Base-by-base conservation (phyloP, 345 rosid genomes). In the Erucastrum elatum region DNA sequence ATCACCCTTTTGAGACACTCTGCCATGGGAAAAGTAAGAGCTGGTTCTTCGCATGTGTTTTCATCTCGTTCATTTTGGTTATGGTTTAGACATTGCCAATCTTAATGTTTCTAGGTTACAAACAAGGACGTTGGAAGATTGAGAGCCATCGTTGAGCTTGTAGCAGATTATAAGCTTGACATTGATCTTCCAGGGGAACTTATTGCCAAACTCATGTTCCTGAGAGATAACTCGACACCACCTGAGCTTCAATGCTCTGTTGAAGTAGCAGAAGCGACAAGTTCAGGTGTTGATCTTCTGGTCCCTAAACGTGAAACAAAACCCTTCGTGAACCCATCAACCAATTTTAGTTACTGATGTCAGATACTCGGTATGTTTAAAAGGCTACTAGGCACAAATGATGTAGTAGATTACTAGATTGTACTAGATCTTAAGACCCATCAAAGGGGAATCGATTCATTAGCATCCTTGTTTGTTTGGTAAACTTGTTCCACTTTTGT, bases 121-220 rank as follows among this genome's bases (percentile, higher is more conserved):
- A 58, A 21, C 33, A 55, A 35, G 2, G 34, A 21, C 34, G 65
- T 34, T 34, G 74, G 51, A 21, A 70, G 33, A 34, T 70, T 70
- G 17, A 70, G 33, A 71, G 65, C 65, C 21, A 21, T 71, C 2
- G 34, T 71, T 21, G 51, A 71, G 25, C 65, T 71, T 12, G 75
- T 58, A 64, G 75, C 49, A 21, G 75, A 58, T 31, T 74, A 64
- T 21, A 51, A 49, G 62, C 70, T 74, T 6, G 77, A 64, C 21
- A 74, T 74, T 31, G 25, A 44, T 74, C 4, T 74, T 31, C 49
- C 77, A 49, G 63, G 51, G 6, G 70, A 51, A 30, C 70, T 74
- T 74, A 51, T 64, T 49, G 49, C 63, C 12, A 64, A 74, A 33
- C 70, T 74, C 60, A 16, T 61, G 44, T 30, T 61, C 39, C 68